These are phyloP conservation scores for Alternaria brassicicola DNA, from an alignment of 2,329 filamentous ascomycete genomes.

Conservation along the genomic window DNA sequence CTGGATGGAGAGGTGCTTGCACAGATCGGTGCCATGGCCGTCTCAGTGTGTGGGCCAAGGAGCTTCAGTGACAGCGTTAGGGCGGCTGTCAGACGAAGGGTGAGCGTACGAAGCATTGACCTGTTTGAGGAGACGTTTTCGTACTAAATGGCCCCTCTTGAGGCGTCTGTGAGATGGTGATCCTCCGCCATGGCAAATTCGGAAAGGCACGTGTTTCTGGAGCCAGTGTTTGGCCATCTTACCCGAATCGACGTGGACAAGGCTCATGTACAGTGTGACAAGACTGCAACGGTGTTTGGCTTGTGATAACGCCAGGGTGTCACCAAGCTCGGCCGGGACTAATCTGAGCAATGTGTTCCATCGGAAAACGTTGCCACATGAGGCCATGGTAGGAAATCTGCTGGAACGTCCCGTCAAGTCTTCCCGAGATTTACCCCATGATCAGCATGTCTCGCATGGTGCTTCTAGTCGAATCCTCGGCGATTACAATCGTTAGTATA, in stretches of 20 bases:
- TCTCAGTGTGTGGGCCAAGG: slow-evolving; percentile 77
- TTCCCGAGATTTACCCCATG: background rate
- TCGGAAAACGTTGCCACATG: background rate
- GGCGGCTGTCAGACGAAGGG: slow-evolving; percentile 65
- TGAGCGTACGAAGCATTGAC: slow-evolving; percentile 68
- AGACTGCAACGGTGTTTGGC: background rate
- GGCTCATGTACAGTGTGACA: background rate
- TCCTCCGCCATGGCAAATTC: background rate
- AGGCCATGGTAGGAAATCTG: background rate
- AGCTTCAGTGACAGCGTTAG: slow-evolving; percentile 74
- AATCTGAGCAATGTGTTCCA: background rate
- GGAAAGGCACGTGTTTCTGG: background rate
- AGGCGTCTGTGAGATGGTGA: background rate
- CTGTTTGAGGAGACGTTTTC: slow-evolving; percentile 77
- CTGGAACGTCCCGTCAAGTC: background rate
- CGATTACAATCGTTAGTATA: background rate
- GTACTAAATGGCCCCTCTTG: slow-evolving; percentile 48
- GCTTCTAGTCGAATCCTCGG: background rate
- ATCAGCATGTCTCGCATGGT: background rate
- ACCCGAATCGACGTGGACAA: background rate
- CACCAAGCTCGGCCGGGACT: background rate
- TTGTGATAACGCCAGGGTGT: background rate
- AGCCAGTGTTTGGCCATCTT: background rate
- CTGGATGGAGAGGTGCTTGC: slow-evolving; percentile 76
- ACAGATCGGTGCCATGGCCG: slow-evolving; percentile 83